Evolutionary conservation across 169 alveolate species (phyloP).

Genomic region (Plasmodium gonderi): DNA sequence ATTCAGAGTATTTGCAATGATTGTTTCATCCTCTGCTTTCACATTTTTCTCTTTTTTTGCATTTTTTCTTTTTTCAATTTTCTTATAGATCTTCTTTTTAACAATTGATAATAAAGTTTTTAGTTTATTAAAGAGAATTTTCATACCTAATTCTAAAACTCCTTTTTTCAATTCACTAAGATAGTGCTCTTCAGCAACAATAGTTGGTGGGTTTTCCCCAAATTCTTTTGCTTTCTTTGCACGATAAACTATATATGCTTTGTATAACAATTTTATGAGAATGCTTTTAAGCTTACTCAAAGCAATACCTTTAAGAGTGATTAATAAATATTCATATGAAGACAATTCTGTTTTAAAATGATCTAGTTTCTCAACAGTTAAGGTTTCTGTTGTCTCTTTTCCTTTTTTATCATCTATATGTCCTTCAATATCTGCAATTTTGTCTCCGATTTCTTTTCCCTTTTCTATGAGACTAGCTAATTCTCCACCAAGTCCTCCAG

Average conservation of each 20-base stretch:
- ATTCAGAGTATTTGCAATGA: background rate
- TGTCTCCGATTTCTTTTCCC: slow-evolving; percentile 56
- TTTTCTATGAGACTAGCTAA: slow-evolving; percentile 10
- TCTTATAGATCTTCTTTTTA: slow-evolving; percentile 13
- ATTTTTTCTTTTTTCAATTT: background rate
- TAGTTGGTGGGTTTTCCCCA: background rate
- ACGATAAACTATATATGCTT: slow-evolving; percentile 23
- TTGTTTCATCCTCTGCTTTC: too few species aligned
- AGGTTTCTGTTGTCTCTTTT: background rate
- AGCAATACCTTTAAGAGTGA: background rate
- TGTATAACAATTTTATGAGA: slow-evolving; percentile 10
- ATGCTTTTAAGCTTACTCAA: slow-evolving; percentile 19
- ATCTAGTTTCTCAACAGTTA: background rate
- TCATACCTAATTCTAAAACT: slow-evolving; percentile 25
- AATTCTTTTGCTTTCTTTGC: slow-evolving; percentile 22
- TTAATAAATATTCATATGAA: slow-evolving; percentile 14
- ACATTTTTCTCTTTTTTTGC: background rate
- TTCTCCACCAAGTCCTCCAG: background rate
- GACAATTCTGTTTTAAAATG: background rate
- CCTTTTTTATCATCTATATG: background rate
- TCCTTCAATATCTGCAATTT: background rate
- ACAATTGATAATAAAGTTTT: background rate
- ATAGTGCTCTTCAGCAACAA: background rate
- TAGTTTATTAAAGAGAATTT: slow-evolving; percentile 14
- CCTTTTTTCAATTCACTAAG: slow-evolving; percentile 52